Percentiles rank a stretch among this genome's conserved stretches.
Evolutionary conservation across 2,329 filamentous ascomycete species (phyloP).

Genomic region (Beauveria caledonica): DNA sequence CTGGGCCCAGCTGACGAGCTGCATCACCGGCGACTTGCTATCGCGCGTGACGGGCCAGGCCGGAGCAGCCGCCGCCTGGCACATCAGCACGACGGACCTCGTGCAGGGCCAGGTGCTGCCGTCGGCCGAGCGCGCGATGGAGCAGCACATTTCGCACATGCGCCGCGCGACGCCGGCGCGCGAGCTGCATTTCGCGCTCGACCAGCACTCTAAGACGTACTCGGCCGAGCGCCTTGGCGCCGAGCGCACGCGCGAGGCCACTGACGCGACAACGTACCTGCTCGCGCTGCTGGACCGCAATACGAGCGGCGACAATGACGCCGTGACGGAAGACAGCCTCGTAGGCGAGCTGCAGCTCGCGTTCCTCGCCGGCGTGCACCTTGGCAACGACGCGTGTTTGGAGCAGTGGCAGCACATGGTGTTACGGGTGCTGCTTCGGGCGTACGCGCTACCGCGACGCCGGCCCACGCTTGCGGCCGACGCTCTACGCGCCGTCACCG

Average conservation of each 20-base stretch:
- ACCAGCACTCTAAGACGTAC: constrained; percentile 34
- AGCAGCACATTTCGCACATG: constrained; percentile 27
- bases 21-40: constrained; percentile 38
- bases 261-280: constrained; percentile 42
- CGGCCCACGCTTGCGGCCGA: constrained; percentile 35
- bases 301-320: not conserved
- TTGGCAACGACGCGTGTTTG: constrained; percentile 50
- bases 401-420: constrained; percentile 55
- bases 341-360: constrained; percentile 54
- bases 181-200: constrained; percentile 41
- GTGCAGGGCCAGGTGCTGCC: constrained; percentile 35
- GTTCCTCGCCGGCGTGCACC: constrained; percentile 48
- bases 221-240: constrained; percentile 29
- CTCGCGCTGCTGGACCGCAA: constrained; percentile 26
- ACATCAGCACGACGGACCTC: constrained; percentile 45
- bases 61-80: constrained; percentile 33
- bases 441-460: constrained; percentile 34
- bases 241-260: constrained; percentile 35
- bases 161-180: constrained; percentile 27
- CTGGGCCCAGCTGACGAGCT: constrained; percentile 45
- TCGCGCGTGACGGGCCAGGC: constrained; percentile 34
- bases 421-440: constrained; percentile 42
- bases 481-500: constrained; percentile 43
- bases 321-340: constrained; percentile 33
- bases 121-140: constrained; percentile 31